A percentile compares a stretch with the other conserved stretches of the same genome.
These are phyloP conservation scores for Geotrichum aggregatum DNA, from an alignment of 1,139 yeast genomes.

Conservation along the genomic window DNA sequence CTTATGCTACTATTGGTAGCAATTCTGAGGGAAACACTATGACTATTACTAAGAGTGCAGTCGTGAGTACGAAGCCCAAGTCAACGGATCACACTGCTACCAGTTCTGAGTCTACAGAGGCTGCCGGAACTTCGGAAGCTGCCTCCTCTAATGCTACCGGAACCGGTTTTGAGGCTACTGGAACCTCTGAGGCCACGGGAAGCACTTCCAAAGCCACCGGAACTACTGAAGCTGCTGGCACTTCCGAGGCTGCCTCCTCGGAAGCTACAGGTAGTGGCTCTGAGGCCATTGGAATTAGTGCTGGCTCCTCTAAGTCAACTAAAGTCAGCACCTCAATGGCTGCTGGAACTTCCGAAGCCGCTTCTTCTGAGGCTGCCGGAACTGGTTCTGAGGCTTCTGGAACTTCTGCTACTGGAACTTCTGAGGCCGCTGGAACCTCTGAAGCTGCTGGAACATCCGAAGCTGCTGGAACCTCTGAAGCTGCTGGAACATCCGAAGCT, in stretches of 20 bases:
- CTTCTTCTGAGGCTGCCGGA: not conserved
- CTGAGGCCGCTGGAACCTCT: not conserved
- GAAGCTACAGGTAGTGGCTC: not conserved
- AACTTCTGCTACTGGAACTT: slow-evolving; percentile 3
- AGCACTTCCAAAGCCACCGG: not conserved
- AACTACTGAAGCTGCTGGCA: not conserved
- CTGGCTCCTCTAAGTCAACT: not conserved
- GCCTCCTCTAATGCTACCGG: not conserved
- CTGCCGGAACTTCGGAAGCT: not conserved
- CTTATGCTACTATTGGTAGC: not conserved
- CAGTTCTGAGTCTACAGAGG: not conserved
- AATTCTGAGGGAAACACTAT: not conserved
- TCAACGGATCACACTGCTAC: no score
- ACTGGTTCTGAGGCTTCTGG: slow-evolving; percentile 1
- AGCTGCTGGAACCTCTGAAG: not conserved
- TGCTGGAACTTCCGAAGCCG: not conserved
- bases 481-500: not conserved
- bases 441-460: not conserved
- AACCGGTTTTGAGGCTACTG: not conserved
- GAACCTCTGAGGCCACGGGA: not conserved
- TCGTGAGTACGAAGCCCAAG: no score
- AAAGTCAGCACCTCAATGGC: not conserved
- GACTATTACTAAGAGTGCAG: not conserved
- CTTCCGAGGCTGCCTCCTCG: not conserved
- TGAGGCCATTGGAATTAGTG: not conserved